Base-by-base conservation (phyloP, 2,329 filamentous ascomycete genomes). In the Botrytis medusae region DNA sequence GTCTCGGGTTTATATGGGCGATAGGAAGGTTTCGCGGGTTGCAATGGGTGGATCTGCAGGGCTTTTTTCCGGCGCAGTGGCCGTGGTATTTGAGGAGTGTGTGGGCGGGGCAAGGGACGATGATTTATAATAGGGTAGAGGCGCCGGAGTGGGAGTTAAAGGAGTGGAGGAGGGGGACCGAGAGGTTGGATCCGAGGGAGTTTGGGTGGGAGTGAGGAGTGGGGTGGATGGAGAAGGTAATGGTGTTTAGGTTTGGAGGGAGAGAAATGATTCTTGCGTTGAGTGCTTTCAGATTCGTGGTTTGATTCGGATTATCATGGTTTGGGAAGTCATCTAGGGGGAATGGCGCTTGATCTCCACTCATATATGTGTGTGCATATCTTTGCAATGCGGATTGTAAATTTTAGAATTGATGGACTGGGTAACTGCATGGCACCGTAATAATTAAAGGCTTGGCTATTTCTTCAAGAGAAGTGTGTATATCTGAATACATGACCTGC, bases 31-130 rank as follows among this genome's bases (percentile, higher is more conserved):
- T 68, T 37, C 18, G 18, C 0, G 25, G 25, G 1, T 6, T 68
- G 65, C n/a, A 68, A 3, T 68, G n/a, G 25, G 34, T 68, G 48
- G 48, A 57, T 57, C 8, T 68, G 37, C 18, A 40, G 20, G 65
- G 65, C 0, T 68, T 29, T 32, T 68, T 57, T 25, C 65, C 65
- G 18, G 6, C 25, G 65, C 65, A 68, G 65, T 68, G 65, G 48
- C 48, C n/a, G 18, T 68, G n/a, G n/a, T 68, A 68, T 32, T 32
- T 68, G 48, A 68, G 65, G 18, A 16, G n/a, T 4, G 3, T 68
- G 25, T 68, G 48, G 65, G 20, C 10, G 6, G 48, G 25, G 1
- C 34, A 25, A 1, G 9, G 6, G 10, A 57, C 48, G 18, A 22
- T 2, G 34, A 32, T 68, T 32, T 68, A 16, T 25, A 54, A 68